These are phyloP conservation scores for Citrus mangshanensis DNA, from an alignment of 345 rosid species.

Conservation along the genomic window DNA sequence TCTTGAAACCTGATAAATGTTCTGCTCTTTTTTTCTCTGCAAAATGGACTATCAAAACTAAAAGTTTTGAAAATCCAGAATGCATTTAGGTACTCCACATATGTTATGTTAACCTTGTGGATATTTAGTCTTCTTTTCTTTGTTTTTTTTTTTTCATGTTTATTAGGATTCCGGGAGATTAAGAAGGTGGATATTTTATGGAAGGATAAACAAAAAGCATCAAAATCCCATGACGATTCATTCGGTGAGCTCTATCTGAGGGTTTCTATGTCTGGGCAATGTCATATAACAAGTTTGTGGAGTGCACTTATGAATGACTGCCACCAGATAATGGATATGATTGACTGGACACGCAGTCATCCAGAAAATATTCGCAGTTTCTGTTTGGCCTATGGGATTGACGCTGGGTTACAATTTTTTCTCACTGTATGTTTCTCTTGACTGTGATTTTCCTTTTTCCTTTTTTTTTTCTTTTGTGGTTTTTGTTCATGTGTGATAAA, in stretches of 20 bases:
- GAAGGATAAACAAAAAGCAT: slow-evolving; percentile 49
- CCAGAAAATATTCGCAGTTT: slow-evolving; percentile 75
- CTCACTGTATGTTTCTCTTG: slow-evolving; percentile 49
- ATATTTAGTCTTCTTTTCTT: slow-evolving; percentile 1
- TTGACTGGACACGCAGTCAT: slow-evolving; percentile 89
- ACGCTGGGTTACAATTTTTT: slow-evolving; percentile 67
- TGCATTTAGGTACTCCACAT: slow-evolving; percentile 1
- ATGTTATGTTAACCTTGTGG: background rate
- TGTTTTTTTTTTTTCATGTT: slow-evolving; percentile 9
- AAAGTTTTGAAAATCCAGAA: background rate
- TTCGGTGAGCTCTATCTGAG: slow-evolving; percentile 75
- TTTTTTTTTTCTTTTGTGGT: background rate
- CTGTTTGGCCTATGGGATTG: slow-evolving; percentile 70
- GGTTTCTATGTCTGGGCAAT: slow-evolving; percentile 53
- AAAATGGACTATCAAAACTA: background rate
- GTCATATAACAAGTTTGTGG: slow-evolving; percentile 56
- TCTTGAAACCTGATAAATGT: background rate
- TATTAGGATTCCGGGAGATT: slow-evolving; percentile 68
- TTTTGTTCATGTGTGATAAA: background rate
- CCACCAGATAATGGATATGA: slow-evolving; percentile 61
- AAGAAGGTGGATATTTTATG: slow-evolving; percentile 77
- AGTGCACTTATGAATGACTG: slow-evolving; percentile 56
- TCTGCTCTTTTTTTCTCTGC: background rate
- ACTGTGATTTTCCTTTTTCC: background rate
- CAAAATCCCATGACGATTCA: slow-evolving; percentile 22